Conservation (phyloP, 192 early-diverging fungal species). For the Podila verticillata region DNA sequence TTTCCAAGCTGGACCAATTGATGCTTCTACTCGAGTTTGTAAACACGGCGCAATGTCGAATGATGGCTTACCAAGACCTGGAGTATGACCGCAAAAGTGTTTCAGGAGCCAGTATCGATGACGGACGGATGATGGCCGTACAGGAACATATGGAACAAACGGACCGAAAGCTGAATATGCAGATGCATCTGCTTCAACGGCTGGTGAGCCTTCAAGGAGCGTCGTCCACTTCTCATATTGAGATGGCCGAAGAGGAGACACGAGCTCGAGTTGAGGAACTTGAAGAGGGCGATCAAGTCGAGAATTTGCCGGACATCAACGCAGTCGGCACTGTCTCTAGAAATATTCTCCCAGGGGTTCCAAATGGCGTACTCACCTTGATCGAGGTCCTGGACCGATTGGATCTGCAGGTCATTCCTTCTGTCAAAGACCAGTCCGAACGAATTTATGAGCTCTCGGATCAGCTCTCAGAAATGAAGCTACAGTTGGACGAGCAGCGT, state of each 20-base stretch:
- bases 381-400: conserved; percentile 31
- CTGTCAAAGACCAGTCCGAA: conserved; percentile 34
- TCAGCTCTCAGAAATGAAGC: conserved; percentile 36
- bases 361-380: conserved; percentile 12
- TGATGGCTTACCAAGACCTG: conserved; percentile 49
- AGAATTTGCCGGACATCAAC: background rate
- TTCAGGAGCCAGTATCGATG: conserved; percentile 45
- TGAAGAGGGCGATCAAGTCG: background rate
- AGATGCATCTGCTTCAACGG: conserved; percentile 60
- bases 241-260: background rate
- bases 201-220: conserved; percentile 10
- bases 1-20: conserved; percentile 36
- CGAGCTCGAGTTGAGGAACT: background rate
- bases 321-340: too few species aligned
- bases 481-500: conserved; percentile 37
- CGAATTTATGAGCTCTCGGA: conserved; percentile 36
- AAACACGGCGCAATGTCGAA: conserved; percentile 47
- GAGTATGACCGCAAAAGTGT: conserved; percentile 19
- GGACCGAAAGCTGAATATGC: conserved; percentile 32
- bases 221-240: background rate
- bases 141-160: conserved; percentile 61
- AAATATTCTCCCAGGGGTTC: background rate
- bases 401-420: conserved; percentile 37
- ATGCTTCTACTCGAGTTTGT: conserved; percentile 43
- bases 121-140: conserved; percentile 64